A percentile compares a stretch with the other conserved stretches of the same genome.
Evolutionary conservation across 2,329 filamentous ascomycete species (phyloP).

Genomic region (Diaporthe aspalathi): DNA sequence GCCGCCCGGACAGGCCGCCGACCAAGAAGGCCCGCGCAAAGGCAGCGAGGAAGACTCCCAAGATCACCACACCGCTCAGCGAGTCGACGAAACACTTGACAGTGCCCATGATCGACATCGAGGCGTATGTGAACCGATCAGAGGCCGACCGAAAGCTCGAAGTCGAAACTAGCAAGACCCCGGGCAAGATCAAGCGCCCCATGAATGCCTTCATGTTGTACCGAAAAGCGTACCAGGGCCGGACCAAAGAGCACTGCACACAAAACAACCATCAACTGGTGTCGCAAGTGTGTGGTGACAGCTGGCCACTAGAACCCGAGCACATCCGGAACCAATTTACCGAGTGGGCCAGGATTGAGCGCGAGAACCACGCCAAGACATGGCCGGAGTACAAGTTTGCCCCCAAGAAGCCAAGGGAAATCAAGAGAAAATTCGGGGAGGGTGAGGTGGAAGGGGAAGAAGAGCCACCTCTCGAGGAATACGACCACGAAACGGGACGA

Average conservation of each 20-base stretch:
- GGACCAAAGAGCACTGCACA: slow-evolving; percentile 82
- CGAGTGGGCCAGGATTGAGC: slow-evolving; percentile 81
- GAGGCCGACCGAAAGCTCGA: slow-evolving; percentile 74
- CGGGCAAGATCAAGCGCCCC: slow-evolving; percentile 85
- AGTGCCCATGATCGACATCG: slow-evolving; percentile 79
- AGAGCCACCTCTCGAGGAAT: slow-evolving; percentile 58
- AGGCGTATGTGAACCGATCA: slow-evolving; percentile 80
- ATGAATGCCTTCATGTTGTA: slow-evolving; percentile 99
- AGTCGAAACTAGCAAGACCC: slow-evolving; percentile 73
- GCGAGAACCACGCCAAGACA: slow-evolving; percentile 84
- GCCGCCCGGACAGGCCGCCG: slow-evolving; percentile 47
- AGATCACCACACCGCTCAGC: slow-evolving; percentile 76
- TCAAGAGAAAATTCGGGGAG: slow-evolving; percentile 49
- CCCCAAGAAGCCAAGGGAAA: slow-evolving; percentile 75
- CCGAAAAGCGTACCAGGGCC: slow-evolving; percentile 88
- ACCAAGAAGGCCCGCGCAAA: slow-evolving; percentile 57
- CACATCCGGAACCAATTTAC: slow-evolving; percentile 81
- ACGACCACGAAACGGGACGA: slow-evolving; percentile 53
- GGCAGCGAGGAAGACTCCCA: slow-evolving; percentile 56
- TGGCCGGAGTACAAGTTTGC: slow-evolving; percentile 96
- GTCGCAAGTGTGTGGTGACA: slow-evolving; percentile 85
- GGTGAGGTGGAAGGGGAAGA: slow-evolving; percentile 55
- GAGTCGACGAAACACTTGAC: slow-evolving; percentile 71
- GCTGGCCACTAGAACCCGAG: slow-evolving; percentile 85
- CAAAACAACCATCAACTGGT: slow-evolving; percentile 96